These are phyloP conservation scores for Chlamydomonas schloesseri DNA, from an alignment of 139 green algal species.

Conservation along the genomic window DNA sequence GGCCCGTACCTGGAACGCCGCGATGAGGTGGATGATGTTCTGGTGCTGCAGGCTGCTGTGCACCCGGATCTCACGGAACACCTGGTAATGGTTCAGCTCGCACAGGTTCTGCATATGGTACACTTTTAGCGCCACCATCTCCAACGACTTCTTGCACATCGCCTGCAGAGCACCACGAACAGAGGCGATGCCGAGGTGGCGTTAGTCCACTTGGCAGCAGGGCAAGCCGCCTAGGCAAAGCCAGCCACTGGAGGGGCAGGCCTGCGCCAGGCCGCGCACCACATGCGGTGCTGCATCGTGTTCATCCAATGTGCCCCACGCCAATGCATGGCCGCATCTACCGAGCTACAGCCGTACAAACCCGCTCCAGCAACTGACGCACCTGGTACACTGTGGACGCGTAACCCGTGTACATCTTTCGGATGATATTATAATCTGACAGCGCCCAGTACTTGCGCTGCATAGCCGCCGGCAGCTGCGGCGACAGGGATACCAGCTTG, in stretches of 20 bases:
- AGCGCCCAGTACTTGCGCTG: conserved; percentile 62
- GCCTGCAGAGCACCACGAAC: conserved; percentile 25
- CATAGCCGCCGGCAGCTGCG: conserved; percentile 58
- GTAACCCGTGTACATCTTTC: conserved; percentile 78
- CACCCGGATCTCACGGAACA: conserved; percentile 66
- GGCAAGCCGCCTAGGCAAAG: no score
- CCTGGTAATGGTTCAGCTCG: conserved; percentile 71
- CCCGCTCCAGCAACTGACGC: background rate
- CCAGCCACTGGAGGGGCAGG: no score
- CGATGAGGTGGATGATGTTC: conserved; percentile 69
- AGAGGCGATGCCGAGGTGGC: background rate
- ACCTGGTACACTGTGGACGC: conserved; percentile 69
- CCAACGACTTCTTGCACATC: conserved; percentile 62
- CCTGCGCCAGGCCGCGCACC: no score
- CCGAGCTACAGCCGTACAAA: no score
- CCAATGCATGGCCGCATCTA: no score
- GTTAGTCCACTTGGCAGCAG: no score
- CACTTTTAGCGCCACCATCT: conserved; percentile 64
- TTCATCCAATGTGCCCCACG: no score
- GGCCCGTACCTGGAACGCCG: conserved; percentile 61
- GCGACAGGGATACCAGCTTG: conserved; percentile 51
- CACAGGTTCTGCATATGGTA: conserved; percentile 72
- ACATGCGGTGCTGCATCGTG: no score
- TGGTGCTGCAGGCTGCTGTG: conserved; percentile 71
- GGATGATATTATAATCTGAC: conserved; percentile 61